phyloP scores from a whole-genome alignment of 176 grass and related monocot genomes.

The Typha latifolia region DNA sequence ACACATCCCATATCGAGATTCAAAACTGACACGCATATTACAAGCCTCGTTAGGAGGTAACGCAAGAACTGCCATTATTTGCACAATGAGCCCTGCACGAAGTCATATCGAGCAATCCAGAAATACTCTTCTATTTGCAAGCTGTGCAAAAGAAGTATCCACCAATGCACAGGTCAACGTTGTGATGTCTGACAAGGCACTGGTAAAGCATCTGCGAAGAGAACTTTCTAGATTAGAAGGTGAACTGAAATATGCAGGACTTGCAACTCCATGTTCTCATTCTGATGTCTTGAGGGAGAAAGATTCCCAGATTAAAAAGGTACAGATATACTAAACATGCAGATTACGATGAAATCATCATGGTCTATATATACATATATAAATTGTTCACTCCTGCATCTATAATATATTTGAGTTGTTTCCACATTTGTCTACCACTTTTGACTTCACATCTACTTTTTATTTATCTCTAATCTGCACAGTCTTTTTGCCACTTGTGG shows the following conservation, averaged over 20 bases:
- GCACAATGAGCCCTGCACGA: constrained; percentile 82
- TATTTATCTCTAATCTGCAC: neutral
- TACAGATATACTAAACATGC: neutral
- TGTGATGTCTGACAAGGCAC: constrained; percentile 79
- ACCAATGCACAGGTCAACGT: constrained; percentile 77
- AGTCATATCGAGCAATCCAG: constrained; percentile 75
- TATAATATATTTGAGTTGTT: neutral
- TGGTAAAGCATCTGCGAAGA: constrained; percentile 79
- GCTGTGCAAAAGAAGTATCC: constrained; percentile 66
- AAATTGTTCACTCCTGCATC: too few species aligned
- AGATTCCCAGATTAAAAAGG: constrained; percentile 75
- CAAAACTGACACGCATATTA: constrained; percentile 85
- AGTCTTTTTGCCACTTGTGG: neutral
- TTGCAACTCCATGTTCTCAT: constrained; percentile 28
- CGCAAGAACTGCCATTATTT: constrained; percentile 80
- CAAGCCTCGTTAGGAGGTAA: constrained; percentile 78
- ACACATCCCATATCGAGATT: constrained; percentile 83
- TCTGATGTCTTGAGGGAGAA: constrained; percentile 59
- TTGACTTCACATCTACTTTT: neutral
- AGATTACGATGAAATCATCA: too few species aligned
- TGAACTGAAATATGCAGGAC: constrained; percentile 54
- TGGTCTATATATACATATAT: too few species aligned
- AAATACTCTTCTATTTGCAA: constrained; percentile 85
- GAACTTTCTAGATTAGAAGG: constrained; percentile 60
- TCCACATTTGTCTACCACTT: neutral